Evolutionary conservation across 2,329 filamentous ascomycete genomes (phyloP).

Genomic region (Gyromitra esculenta): DNA sequence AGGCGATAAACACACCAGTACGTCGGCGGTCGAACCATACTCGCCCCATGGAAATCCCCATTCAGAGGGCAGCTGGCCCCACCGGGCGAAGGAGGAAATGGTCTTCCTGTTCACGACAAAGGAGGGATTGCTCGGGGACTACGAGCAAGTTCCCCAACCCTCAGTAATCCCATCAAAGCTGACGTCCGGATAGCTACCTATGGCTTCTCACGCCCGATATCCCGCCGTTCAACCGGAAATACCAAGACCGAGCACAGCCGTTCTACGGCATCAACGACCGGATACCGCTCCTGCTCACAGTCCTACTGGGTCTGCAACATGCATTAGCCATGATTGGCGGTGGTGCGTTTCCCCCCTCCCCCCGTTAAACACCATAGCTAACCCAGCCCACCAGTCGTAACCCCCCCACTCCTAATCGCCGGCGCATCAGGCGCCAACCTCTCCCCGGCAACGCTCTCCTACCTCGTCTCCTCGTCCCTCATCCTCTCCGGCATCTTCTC

Average conservation of each 20-base stretch:
- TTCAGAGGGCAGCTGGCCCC: slow-evolving; percentile 38
- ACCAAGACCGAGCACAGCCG: slow-evolving; percentile 67
- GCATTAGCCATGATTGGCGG: slow-evolving; percentile 78
- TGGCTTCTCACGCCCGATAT: slow-evolving; percentile 66
- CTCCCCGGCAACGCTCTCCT: slow-evolving; percentile 70
- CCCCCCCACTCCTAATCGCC: slow-evolving; percentile 78
- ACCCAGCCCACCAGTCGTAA: slow-evolving; percentile 66
- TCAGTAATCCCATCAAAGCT: slow-evolving; percentile 64
- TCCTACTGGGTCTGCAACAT: slow-evolving; percentile 82
- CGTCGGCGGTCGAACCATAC: slow-evolving; percentile 33
- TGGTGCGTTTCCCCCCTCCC: slow-evolving; percentile 55
- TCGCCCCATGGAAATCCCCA: slow-evolving; percentile 27
- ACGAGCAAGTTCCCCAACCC: slow-evolving; percentile 75
- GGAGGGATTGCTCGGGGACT: slow-evolving; percentile 81
- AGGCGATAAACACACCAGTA: slow-evolving; percentile 2
- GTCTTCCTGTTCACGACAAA: slow-evolving; percentile 59
- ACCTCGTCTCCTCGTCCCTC: slow-evolving; percentile 79
- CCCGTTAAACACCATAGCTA: neutral
- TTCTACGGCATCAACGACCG: slow-evolving; percentile 85
- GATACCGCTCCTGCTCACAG: slow-evolving; percentile 77
- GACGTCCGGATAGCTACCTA: slow-evolving; percentile 56
- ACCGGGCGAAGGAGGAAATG: slow-evolving; percentile 42
- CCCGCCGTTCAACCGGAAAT: slow-evolving; percentile 80
- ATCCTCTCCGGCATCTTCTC: slow-evolving; percentile 82
- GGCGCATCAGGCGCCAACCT: slow-evolving; percentile 72